phyloP scores from a whole-genome alignment of 2,329 filamentous ascomycete genomes.

The Westerdykella sp. region DNA sequence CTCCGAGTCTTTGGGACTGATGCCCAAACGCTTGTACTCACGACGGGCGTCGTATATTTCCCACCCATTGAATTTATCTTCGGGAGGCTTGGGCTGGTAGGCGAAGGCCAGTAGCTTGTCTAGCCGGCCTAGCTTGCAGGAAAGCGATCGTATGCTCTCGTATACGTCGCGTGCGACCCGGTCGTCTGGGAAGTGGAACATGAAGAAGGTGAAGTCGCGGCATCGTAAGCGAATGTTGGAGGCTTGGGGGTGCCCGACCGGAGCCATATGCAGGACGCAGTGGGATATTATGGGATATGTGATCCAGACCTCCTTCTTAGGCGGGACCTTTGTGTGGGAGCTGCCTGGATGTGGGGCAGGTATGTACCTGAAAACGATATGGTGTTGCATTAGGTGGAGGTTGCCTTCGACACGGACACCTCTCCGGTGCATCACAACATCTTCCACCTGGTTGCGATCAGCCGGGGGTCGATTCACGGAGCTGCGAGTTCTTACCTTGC shows the following conservation, averaged over 20 bases:
- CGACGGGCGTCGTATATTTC: constrained; percentile 74
- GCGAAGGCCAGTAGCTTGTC: constrained; percentile 89
- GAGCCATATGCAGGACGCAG: constrained; percentile 71
- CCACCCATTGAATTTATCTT: constrained; percentile 75
- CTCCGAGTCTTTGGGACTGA: constrained; percentile 71
- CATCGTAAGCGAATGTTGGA: constrained; percentile 83
- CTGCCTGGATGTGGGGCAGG: constrained; percentile 37
- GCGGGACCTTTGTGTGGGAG: constrained; percentile 35
- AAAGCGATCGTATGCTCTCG: constrained; percentile 74
- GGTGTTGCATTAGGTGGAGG: constrained; percentile 58
- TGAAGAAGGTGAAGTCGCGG: constrained; percentile 89
- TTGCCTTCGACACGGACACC: constrained; percentile 53
- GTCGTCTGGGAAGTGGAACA: constrained; percentile 77
- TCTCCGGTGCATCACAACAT: constrained; percentile 54
- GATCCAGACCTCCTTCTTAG: constrained; percentile 74
- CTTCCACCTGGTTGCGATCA: constrained; percentile 47
- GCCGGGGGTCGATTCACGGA: constrained; percentile 1
- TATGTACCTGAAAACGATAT: constrained; percentile 57
- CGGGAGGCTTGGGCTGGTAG: constrained; percentile 68
- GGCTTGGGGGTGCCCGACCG: constrained; percentile 60
- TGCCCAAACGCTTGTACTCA: constrained; percentile 83
- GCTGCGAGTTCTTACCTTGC: constrained; percentile 34
- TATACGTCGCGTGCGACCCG: constrained; percentile 74
- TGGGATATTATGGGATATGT: constrained; percentile 86
- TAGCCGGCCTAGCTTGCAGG: constrained; percentile 73